Evolutionary conservation across 441 rosid genomes (phyloP).

Genomic region (Populus hybrid): DNA sequence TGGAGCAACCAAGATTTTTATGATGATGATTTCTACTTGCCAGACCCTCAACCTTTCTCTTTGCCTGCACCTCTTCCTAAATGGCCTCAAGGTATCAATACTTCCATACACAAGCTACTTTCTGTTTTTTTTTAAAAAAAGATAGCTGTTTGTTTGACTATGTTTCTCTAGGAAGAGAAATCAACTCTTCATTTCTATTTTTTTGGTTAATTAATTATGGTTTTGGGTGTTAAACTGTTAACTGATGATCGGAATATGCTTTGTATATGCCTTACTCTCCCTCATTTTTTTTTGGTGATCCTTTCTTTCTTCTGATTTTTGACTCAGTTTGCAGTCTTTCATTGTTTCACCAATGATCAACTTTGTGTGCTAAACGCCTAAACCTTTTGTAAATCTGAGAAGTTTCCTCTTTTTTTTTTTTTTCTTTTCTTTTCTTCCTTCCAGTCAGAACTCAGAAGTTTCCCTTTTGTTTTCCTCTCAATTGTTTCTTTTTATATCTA

Average conservation of each 20-base stretch:
- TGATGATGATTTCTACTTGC: constrained; percentile 18
- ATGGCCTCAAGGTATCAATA: constrained; percentile 66
- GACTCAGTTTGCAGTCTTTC: not conserved
- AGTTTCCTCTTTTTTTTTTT: too few relatives aligned
- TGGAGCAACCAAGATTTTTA: constrained; percentile 43
- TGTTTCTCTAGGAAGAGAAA: not conserved
- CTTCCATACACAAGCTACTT: not conserved
- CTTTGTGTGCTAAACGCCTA: not conserved
- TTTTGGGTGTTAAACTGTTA: not conserved
- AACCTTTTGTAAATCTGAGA: not conserved
- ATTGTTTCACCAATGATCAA: not conserved
- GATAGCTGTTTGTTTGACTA: not conserved
- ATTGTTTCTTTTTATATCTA: not conserved
- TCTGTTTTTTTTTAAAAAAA: not conserved
- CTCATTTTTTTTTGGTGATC: not conserved
- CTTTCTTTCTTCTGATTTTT: not conserved
- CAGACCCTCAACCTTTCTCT: constrained; percentile 45
- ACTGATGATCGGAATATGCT: not conserved
- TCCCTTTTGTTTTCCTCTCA: not conserved
- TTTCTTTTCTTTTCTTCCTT: too few relatives aligned
- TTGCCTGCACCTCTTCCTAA: constrained; percentile 62
- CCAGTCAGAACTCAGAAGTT: not conserved
- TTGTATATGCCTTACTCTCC: not conserved
- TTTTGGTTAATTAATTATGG: not conserved
- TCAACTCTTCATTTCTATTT: not conserved